These are phyloP conservation scores for Mallotus repandus DNA, from an alignment of 441 rosid genomes.

Conservation along the genomic window DNA sequence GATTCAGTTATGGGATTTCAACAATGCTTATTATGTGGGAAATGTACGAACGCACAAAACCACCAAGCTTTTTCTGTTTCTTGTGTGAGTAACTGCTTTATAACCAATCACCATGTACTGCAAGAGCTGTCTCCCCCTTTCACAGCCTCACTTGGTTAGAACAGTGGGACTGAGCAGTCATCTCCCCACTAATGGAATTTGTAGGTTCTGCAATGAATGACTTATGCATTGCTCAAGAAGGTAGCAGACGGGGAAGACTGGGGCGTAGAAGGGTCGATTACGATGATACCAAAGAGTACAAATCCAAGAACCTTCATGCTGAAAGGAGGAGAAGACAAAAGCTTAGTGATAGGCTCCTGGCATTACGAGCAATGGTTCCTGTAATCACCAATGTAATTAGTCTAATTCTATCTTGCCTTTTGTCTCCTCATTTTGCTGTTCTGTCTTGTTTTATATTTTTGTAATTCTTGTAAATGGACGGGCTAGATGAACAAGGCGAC, in stretches of 20 bases:
- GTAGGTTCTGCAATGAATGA: conserved; percentile 26
- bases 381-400: conserved; percentile 66
- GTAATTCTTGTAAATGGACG: neutral
- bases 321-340: conserved; percentile 80
- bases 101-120: conserved; percentile 2
- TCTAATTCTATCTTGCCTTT: neutral
- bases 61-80: conserved; percentile 16
- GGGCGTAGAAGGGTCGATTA: conserved; percentile 23
- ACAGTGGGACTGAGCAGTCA: neutral
- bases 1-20: neutral
- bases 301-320: conserved; percentile 71
- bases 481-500: conserved; percentile 77
- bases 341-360: conserved; percentile 64
- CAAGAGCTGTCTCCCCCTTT: neutral
- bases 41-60: conserved; percentile 17
- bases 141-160: neutral
- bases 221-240: conserved; percentile 16
- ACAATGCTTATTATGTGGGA: conserved; percentile 1
- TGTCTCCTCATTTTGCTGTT: neutral
- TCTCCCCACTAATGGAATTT: conserved; percentile 26
- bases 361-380: conserved; percentile 73
- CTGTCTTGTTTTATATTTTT: neutral
- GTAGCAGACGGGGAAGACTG: conserved; percentile 28
- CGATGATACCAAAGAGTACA: conserved; percentile 38
- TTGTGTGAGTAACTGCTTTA: conserved; percentile 31